phyloP scores from a whole-genome alignment of 495 filamentous ascomycete species.

The Neurospora hispaniola region DNA sequence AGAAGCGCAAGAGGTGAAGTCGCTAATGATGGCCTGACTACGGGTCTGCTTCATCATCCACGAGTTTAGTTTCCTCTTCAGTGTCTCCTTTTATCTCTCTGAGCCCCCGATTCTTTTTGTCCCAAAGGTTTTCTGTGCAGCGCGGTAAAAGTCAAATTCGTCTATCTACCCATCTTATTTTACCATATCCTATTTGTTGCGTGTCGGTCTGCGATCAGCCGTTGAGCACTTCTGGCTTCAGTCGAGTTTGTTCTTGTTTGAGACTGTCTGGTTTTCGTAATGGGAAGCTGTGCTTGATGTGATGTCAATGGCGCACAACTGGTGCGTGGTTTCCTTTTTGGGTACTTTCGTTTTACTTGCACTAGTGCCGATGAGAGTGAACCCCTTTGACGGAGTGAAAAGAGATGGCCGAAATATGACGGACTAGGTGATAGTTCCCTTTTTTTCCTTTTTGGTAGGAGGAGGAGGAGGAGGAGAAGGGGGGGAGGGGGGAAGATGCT shows the following conservation, averaged over 20 bases:
- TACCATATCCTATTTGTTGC: neutral
- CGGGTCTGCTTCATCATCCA: neutral
- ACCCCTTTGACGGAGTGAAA: neutral
- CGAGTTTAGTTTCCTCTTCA: neutral
- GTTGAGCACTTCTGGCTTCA: neutral
- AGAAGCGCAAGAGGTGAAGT: constrained; percentile 38
- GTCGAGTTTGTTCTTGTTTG: neutral
- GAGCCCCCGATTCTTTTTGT: neutral
- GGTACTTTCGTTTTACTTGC: neutral
- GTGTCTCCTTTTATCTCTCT: neutral
- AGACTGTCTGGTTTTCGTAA: neutral
- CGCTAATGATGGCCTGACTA: neutral
- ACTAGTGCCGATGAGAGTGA: neutral
- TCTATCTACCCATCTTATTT: neutral
- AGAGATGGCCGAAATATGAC: neutral
- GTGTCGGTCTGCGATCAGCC: neutral
- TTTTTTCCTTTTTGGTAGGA: neutral
- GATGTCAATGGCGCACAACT: neutral
- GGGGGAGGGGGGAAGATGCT: neutral
- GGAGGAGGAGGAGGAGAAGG: too few relatives aligned
- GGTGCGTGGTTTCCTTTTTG: neutral
- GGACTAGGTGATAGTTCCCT: neutral
- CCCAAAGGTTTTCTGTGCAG: neutral
- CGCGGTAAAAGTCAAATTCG: neutral
- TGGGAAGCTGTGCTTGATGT: neutral